Evolutionary conservation across 1,284 basidiomycete species (phyloP).

Genomic region (Neonothopanus nambi): DNA sequence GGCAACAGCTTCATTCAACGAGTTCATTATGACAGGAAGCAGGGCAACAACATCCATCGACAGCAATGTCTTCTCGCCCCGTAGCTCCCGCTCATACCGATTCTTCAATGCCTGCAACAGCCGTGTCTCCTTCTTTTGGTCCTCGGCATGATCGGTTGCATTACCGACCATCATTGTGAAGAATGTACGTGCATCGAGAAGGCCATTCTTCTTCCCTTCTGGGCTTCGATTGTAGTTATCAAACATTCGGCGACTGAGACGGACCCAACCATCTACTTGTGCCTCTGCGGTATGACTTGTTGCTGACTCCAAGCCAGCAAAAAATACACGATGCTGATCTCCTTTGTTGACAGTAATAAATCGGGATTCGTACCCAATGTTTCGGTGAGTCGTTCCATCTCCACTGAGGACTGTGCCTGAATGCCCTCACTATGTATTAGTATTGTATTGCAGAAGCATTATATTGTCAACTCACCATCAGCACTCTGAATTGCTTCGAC

Average conservation of each 20-base stretch:
- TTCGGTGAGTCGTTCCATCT: slow-evolving; percentile 25
- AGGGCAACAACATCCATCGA: slow-evolving; percentile 1
- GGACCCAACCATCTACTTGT: slow-evolving; percentile 22
- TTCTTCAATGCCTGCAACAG: slow-evolving; percentile 20
- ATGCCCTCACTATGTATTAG: neutral
- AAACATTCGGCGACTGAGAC: slow-evolving; percentile 5
- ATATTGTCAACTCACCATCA: slow-evolving; percentile 9
- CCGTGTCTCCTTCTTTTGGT: slow-evolving; percentile 25
- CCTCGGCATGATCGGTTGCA: slow-evolving; percentile 24
- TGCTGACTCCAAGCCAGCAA: slow-evolving; percentile 20
- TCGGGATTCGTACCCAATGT: slow-evolving; percentile 24
- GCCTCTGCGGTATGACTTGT: slow-evolving; percentile 25
- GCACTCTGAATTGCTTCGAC: slow-evolving; percentile 16
- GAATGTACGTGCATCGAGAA: slow-evolving; percentile 5
- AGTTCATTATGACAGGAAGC: slow-evolving; percentile 7
- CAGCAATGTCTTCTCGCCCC: slow-evolving; percentile 16
- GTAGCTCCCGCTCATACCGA: slow-evolving; percentile 13
- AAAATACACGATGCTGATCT: slow-evolving; percentile 3
- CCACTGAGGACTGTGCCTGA: slow-evolving; percentile 21
- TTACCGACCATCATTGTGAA: no score
- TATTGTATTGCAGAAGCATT: no score
- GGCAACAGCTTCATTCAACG: neutral
- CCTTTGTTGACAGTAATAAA: slow-evolving; percentile 15
- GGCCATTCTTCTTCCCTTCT: neutral
- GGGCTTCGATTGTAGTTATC: slow-evolving; percentile 16